These are phyloP conservation scores for Antitrichia curtipendula DNA, from an alignment of 225 moss, liverwort and hornwort species.

Conservation along the genomic window DNA sequence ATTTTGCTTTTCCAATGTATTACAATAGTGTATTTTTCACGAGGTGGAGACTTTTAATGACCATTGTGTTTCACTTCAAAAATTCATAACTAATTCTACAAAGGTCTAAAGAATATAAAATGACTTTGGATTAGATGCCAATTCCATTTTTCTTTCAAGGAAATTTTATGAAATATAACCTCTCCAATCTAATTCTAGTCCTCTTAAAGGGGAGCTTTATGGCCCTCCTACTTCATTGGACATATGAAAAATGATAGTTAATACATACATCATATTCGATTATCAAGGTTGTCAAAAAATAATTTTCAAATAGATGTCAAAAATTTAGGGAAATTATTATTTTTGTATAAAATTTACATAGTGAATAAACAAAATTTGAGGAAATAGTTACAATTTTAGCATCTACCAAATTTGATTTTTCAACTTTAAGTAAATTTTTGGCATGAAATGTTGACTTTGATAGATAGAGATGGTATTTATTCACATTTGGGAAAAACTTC, in stretches of 20 bases:
- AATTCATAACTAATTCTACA: no score
- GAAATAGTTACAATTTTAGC: neutral
- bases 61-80: fast-evolving
- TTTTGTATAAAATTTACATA: no score
- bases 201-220: neutral
- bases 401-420: neutral
- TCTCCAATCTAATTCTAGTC: neutral
- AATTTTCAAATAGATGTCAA: neutral
- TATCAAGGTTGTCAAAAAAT: neutral
- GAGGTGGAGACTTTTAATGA: no score
- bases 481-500: neutral
- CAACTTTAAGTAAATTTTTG: neutral
- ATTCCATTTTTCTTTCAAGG: neutral
- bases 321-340: neutral
- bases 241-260: neutral
- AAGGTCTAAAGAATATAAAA: no score
- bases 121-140: no score
- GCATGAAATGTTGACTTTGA: neutral
- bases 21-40: neutral
- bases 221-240: neutral
- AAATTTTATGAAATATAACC: neutral
- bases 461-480: neutral
- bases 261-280: fast-evolving
- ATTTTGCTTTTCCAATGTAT: neutral
- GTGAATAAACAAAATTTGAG: no score